These are phyloP conservation scores for Neonectria faginata DNA, from an alignment of 2,329 filamentous ascomycete species.

Conservation along the genomic window DNA sequence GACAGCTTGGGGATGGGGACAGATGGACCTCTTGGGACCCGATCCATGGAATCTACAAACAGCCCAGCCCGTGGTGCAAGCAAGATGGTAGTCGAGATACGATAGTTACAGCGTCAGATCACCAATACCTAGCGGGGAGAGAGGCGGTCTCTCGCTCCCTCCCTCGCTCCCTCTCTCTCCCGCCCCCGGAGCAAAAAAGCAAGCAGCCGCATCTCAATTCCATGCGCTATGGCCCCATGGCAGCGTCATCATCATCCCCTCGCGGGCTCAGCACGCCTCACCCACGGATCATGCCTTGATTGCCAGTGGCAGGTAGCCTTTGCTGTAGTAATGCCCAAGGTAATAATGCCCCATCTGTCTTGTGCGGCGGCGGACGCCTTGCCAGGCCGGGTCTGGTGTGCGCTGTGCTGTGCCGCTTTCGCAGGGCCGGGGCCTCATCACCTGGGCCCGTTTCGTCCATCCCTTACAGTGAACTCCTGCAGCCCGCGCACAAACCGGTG, in stretches of 20 bases:
- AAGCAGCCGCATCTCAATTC: slow-evolving; percentile 27
- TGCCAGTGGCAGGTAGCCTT: background rate
- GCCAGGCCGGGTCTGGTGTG: slow-evolving; percentile 5
- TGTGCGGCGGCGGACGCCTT: slow-evolving; percentile 4
- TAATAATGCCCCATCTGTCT: background rate
- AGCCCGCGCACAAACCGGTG: slow-evolving; percentile 8
- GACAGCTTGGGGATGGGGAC: background rate
- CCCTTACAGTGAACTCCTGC: background rate
- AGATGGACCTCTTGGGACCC: background rate
- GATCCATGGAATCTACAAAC: background rate
- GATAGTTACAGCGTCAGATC: background rate
- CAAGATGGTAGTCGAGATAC: background rate
- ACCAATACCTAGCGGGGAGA: background rate
- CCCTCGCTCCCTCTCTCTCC: too few species aligned
- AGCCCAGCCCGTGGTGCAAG: background rate
- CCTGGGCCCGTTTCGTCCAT: too few species aligned
- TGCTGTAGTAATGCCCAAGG: background rate
- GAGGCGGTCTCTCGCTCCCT: background rate
- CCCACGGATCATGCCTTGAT: slow-evolving; percentile 4
- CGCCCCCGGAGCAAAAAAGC: slow-evolving; percentile 13
- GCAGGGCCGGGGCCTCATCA: background rate
- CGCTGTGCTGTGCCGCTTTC: background rate
- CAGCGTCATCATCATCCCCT: slow-evolving; percentile 43
- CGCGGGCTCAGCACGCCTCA: slow-evolving; percentile 15
- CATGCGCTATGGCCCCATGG: slow-evolving; percentile 43